Evolutionary conservation across 2,329 filamentous ascomycete genomes (phyloP), one percentile per base, ranked within the genome.

Genomic region (Orbilia oligospora): DNA sequence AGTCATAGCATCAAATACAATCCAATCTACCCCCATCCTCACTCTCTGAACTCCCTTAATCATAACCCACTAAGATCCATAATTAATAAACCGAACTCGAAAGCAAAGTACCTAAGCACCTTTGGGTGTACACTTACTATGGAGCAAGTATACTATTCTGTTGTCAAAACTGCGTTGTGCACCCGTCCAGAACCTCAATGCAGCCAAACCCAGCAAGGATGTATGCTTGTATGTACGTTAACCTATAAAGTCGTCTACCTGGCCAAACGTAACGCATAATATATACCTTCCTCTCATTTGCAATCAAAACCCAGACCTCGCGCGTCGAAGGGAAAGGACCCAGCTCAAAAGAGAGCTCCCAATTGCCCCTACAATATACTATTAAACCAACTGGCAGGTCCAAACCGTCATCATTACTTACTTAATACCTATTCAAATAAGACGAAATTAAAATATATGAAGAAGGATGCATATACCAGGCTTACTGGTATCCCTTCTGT

Each of bases 121-220:
- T n/a, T n/a, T n/a, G n/a, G n/a, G n/a, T n/a, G n/a, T n/a, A n/a
- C n/a, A n/a, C n/a, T n/a, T n/a, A n/a, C n/a, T n/a, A n/a, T n/a
- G n/a, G n/a, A n/a, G n/a, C n/a, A n/a, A n/a, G n/a, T n/a, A n/a
- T n/a, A n/a, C n/a, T n/a, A n/a, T n/a, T n/a, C 46, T 67, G 48
- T 67, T 49, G 46, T 27, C 20, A 56, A 56, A 44, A 69, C 5
- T 56, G 65, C 65, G 65, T 69, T 69, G 65, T 36, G 41, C 38
- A 5, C 5, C 14, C 12, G 2, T 12, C 24, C 8, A 3, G 30
- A 33, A 5, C 51, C 51, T 55, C 51, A 18, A 33, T 53, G 24
- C 63, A 33, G 20, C 46, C 48, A 30, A 44, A 33, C 41, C n/a
- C 12, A 27, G 9, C 49, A 53, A 53, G 36, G 49, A 67, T 49